A percentile compares a stretch with the other conserved stretches of the same genome.
Conservation (phyloP, 1,139 yeast species). For the Yamadazyma atlantica region DNA sequence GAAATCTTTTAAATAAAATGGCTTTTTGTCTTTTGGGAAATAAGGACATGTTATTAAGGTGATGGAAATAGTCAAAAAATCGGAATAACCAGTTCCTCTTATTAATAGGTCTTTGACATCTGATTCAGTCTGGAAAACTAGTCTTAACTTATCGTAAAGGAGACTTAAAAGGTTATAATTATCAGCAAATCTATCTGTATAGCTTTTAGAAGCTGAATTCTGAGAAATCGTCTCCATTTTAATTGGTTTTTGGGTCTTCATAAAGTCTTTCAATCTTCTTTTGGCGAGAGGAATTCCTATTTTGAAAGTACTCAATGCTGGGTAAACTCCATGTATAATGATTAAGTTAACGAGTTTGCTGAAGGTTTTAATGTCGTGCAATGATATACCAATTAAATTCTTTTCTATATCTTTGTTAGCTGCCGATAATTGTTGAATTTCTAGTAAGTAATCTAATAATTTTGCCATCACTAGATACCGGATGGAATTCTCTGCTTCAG, state of each 20-base stretch:
- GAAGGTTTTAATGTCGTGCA: constrained; percentile 79
- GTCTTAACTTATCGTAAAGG: constrained; percentile 33
- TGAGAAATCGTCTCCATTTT: constrained; percentile 18
- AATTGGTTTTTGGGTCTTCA: constrained; percentile 24
- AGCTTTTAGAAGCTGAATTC: constrained; percentile 12
- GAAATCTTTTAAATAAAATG: constrained; percentile 13
- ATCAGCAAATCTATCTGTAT: constrained; percentile 12
- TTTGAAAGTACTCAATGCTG: constrained; percentile 52
- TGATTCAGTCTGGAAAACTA: constrained; percentile 38
- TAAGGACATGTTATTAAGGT: constrained; percentile 48
- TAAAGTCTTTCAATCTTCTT: constrained; percentile 52
- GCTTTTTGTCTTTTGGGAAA: constrained; percentile 15
- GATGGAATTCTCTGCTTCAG: neutral
- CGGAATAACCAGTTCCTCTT: constrained; percentile 74
- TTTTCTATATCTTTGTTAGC: constrained; percentile 23
- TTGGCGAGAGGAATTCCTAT: constrained; percentile 68
- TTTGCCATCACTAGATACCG: constrained; percentile 25
- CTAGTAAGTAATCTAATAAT: constrained; percentile 30
- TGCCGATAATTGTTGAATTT: constrained; percentile 37
- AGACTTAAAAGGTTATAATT: constrained; percentile 29
- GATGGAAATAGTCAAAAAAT: constrained; percentile 58
- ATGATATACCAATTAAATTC: constrained; percentile 64
- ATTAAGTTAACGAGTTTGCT: constrained; percentile 63
- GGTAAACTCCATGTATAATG: constrained; percentile 69
- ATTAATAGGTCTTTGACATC: constrained; percentile 57